phyloP scores from a whole-genome alignment of 2,329 filamentous ascomycete genomes.

The Claviceps capensis region DNA sequence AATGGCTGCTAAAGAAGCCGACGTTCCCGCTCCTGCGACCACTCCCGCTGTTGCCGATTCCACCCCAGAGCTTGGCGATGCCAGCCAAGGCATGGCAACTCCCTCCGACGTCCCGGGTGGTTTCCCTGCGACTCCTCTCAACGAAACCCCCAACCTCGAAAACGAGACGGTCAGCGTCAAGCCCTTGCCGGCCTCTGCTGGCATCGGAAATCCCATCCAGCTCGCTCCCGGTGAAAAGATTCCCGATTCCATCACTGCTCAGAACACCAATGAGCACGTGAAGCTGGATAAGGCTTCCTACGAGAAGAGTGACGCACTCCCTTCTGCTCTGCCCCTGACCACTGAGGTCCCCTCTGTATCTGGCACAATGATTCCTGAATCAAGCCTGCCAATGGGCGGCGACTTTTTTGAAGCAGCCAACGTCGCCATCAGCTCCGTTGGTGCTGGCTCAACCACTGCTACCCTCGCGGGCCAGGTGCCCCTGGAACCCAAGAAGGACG shows the following conservation, averaged over 20 bases:
- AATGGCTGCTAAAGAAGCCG: constrained; percentile 3
- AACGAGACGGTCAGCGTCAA: constrained; percentile 43
- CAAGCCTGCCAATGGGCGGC: constrained; percentile 53
- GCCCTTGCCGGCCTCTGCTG: constrained; percentile 48
- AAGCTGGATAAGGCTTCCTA: constrained; percentile 76
- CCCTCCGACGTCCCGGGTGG: constrained; percentile 28
- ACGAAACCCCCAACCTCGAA: constrained; percentile 34
- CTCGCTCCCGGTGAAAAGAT: constrained; percentile 71
- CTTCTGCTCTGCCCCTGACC: constrained; percentile 22
- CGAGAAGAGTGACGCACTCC: constrained; percentile 58
- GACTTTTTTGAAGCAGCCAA: constrained; percentile 24
- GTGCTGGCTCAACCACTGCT: constrained; percentile 50
- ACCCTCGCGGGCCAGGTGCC: constrained; percentile 55
- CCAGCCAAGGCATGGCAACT: constrained; percentile 12
- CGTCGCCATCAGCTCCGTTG: constrained; percentile 31
- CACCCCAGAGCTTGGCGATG: constrained; percentile 6
- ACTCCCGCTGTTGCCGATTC: not conserved
- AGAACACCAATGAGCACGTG: constrained; percentile 58
- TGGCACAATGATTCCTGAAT: constrained; percentile 64
- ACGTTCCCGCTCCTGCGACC: constrained; percentile 4
- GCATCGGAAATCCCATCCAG: constrained; percentile 64
- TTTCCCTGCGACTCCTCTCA: constrained; percentile 54
- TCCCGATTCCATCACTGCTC: constrained; percentile 53
- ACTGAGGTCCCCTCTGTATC: constrained; percentile 41
- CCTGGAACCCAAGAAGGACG: constrained; percentile 32